Conservation (phyloP, 371 early-diverging fungal genomes). For the Mucor lusitanicus region DNA sequence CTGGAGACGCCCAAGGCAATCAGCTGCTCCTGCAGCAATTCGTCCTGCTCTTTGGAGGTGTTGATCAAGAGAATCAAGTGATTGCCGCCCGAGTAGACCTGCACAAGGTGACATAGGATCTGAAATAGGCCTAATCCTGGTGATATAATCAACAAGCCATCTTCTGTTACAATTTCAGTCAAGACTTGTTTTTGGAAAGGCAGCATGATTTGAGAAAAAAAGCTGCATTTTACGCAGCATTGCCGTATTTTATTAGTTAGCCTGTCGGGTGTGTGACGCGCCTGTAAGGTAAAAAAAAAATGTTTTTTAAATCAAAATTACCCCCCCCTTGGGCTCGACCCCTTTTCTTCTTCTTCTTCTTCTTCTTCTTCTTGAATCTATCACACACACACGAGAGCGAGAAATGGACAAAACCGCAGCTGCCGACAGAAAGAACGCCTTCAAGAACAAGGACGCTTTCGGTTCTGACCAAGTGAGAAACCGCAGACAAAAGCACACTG, state of each 20-base stretch:
- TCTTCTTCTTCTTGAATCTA: background rate
- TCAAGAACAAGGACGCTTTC: constrained; percentile 44
- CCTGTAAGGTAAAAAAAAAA: background rate
- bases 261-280: background rate
- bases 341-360: constrained; percentile 1
- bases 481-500: constrained; percentile 51
- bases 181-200: constrained; percentile 76
- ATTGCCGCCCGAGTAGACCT: constrained; percentile 71
- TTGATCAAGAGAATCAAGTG: constrained; percentile 85
- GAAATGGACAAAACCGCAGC: constrained; percentile 26
- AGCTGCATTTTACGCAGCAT: background rate
- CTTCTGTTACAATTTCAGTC: constrained; percentile 68
- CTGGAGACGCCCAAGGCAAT: constrained; percentile 41
- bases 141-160: constrained; percentile 82
- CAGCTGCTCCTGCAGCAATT: constrained; percentile 59
- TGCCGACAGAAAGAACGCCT: constrained; percentile 32
- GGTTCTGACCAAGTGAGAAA: constrained; percentile 40
- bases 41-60: constrained; percentile 67
- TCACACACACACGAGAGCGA: background rate
- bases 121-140: constrained; percentile 80
- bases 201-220: constrained; percentile 27
- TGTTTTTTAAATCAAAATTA: constrained; percentile 11
- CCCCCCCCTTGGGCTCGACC: background rate
- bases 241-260: too few relatives aligned
- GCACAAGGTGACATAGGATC: constrained; percentile 69